phyloP scores from a whole-genome alignment of 2,329 filamentous ascomycete genomes.

The Microdochium bolleyi region DNA sequence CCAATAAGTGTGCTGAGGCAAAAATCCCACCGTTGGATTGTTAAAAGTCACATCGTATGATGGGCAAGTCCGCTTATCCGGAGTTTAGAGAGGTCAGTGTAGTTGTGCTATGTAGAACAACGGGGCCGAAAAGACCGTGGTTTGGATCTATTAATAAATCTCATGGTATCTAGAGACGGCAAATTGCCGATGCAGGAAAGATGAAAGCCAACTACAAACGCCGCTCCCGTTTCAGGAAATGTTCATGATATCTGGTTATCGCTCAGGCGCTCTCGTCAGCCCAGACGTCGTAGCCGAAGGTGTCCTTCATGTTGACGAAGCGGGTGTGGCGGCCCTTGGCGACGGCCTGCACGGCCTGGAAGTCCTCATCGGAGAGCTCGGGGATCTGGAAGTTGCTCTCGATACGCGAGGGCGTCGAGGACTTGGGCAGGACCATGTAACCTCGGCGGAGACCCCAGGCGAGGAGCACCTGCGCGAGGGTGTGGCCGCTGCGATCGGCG shows the following conservation, averaged over 20 bases:
- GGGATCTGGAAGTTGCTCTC: constrained; percentile 56
- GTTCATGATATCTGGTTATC: not conserved
- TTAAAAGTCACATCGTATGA: no score
- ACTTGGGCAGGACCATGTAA: constrained; percentile 64
- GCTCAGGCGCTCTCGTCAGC: constrained; percentile 38
- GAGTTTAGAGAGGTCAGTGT: no score
- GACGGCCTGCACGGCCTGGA: constrained; percentile 54
- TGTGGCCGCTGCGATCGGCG: constrained; percentile 47
- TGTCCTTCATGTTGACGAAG: constrained; percentile 79
- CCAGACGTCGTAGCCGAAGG: constrained; percentile 68
- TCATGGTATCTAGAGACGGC: no score
- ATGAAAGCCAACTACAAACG: no score
- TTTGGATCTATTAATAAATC: no score
- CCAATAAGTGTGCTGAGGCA: no score
- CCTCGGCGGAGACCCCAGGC: constrained; percentile 60
- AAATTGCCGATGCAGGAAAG: no score
- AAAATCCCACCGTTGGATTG: no score
- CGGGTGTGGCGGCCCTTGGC: constrained; percentile 59
- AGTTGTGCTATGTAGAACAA: no score
- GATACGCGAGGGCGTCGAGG: constrained; percentile 57
- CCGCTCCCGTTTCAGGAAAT: no score
- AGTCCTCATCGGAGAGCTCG: constrained; percentile 46
- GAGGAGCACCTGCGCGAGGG: constrained; percentile 53
- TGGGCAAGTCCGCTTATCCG: no score
- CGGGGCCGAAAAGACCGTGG: no score